phyloP scores from a whole-genome alignment of 192 early-diverging fungal genomes.

The Coemansia sp. region DNA sequence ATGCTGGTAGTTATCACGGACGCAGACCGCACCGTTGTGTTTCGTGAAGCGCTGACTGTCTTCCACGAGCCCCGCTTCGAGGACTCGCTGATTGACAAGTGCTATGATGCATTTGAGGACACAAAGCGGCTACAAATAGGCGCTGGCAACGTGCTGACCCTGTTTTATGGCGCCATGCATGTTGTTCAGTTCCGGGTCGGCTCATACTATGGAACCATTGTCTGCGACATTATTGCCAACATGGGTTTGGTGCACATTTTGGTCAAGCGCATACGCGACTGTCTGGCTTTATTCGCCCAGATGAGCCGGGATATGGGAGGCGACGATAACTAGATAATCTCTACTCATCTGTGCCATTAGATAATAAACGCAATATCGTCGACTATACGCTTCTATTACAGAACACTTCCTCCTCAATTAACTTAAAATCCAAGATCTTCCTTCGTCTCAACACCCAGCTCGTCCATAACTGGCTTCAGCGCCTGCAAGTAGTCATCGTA shows the following conservation, averaged over 20 bases:
- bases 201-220: slow-evolving; percentile 50
- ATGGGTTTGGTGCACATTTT: slow-evolving; percentile 51
- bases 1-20: slow-evolving; percentile 51
- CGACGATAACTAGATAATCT: not conserved
- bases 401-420: not conserved
- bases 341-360: not conserved
- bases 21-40: slow-evolving; percentile 27
- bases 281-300: slow-evolving; percentile 26
- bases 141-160: slow-evolving; percentile 31
- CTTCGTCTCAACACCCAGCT: slow-evolving; percentile 88
- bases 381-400: slow-evolving; percentile 17
- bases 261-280: slow-evolving; percentile 41
- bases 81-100: slow-evolving; percentile 45
- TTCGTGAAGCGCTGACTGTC: slow-evolving; percentile 41
- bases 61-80: slow-evolving; percentile 54
- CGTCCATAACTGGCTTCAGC: slow-evolving; percentile 79
- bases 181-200: slow-evolving; percentile 54
- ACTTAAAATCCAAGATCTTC: slow-evolving; percentile 80
- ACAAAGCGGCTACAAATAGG: slow-evolving; percentile 47
- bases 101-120: slow-evolving; percentile 54
- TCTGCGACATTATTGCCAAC: slow-evolving; percentile 40
- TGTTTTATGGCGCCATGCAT: slow-evolving; percentile 47
- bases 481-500: slow-evolving; percentile 89
- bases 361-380: no score
- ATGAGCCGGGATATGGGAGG: slow-evolving; percentile 21